phyloP scores from a whole-genome alignment of 1,284 basidiomycete genomes.

The Laetiporus sulphureus region DNA sequence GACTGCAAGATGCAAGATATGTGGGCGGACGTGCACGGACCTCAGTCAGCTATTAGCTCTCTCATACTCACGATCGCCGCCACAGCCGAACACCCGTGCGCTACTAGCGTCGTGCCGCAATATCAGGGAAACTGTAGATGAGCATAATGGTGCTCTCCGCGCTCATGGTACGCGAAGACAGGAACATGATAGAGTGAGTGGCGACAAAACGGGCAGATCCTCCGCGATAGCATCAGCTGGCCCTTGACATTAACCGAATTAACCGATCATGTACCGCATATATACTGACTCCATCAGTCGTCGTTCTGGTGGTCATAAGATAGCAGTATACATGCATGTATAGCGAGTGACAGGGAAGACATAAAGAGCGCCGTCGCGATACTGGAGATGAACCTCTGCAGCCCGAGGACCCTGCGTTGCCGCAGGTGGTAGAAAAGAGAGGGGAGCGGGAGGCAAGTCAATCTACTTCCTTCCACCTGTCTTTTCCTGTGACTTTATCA shows the following conservation, averaged over 20 bases:
- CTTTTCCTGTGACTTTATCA: constrained; percentile 87
- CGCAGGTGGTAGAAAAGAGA: constrained; percentile 5
- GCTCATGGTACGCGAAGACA: no score
- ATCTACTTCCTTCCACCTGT: constrained; percentile 28
- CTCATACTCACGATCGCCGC: no score
- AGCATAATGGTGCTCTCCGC: background rate
- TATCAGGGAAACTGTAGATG: no score
- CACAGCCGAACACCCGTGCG: no score
- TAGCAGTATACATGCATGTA: constrained; percentile 27
- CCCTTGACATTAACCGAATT: background rate
- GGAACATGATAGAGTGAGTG: background rate
- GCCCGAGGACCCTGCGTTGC: constrained; percentile 14
- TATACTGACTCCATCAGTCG: constrained; percentile 27
- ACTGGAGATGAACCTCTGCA: constrained; percentile 13
- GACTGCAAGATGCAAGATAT: no score
- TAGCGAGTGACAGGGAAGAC: no score
- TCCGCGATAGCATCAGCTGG: background rate
- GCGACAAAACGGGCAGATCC: background rate
- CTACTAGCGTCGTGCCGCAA: no score
- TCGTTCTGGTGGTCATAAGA: constrained; percentile 21
- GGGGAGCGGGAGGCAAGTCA: constrained; percentile 11
- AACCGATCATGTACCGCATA: constrained; percentile 1
- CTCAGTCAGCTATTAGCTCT: no score
- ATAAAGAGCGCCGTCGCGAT: constrained; percentile 21
- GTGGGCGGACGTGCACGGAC: no score